These are phyloP conservation scores for Scheffersomyces ergatensis DNA, from an alignment of 805 yeast genomes.

Conservation along the genomic window DNA sequence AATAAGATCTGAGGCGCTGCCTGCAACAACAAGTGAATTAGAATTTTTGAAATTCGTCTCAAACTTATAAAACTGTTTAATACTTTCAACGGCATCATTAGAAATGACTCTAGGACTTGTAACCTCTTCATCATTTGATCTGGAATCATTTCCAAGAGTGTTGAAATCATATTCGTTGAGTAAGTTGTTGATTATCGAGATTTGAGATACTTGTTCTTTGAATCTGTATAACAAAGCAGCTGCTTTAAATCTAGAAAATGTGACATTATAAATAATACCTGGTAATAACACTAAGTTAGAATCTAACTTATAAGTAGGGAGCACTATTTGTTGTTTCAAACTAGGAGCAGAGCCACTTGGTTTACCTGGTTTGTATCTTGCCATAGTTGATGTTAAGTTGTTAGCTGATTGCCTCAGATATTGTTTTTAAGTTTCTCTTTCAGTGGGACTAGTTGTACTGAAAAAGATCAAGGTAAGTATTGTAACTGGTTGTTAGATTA, in stretches of 20 bases:
- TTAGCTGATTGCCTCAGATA: too few relatives aligned
- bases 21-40: neutral
- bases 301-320: conserved; percentile 41
- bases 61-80: conserved; percentile 16
- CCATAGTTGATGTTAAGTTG: neutral
- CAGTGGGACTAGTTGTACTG: too few relatives aligned
- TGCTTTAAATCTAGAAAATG: conserved; percentile 47
- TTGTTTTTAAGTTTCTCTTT: too few relatives aligned
- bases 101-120: conserved; percentile 22
- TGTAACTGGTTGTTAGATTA: too few relatives aligned
- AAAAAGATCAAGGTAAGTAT: too few relatives aligned
- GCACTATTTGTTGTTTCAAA: conserved; percentile 19
- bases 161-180: conserved; percentile 35
- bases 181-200: conserved; percentile 28
- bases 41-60: conserved; percentile 10
- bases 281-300: conserved; percentile 53
- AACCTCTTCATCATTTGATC: conserved; percentile 2
- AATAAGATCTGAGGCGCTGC: neutral
- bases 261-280: conserved; percentile 60
- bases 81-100: conserved; percentile 29
- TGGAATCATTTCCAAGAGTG: conserved; percentile 11
- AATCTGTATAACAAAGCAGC: conserved; percentile 45
- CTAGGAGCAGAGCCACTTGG: neutral
- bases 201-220: conserved; percentile 21
- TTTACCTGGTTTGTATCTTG: neutral